Evolutionary conservation across 2,329 filamentous ascomycete species (phyloP), one percentile per base, ranked within the genome.

Genomic region (Xylariales sp.): DNA sequence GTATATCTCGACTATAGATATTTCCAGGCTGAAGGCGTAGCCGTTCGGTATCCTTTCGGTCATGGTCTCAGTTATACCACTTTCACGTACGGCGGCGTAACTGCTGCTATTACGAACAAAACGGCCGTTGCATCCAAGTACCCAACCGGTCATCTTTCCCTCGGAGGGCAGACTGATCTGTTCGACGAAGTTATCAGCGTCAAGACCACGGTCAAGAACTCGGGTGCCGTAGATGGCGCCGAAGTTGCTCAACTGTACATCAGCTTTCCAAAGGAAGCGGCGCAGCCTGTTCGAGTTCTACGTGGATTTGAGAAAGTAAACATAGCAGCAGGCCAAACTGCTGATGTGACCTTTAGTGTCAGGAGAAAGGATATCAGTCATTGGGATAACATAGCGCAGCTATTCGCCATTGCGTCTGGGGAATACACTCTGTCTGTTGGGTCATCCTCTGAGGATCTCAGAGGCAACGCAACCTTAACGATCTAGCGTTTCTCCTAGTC

Each of bases 211-310:
- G 66, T 90, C 27, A 74, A 70, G 43, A 90, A 91, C 67, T 78
- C 70, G 2, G 85, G 85, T 24, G 57, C 52, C 0, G 64, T 80
- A 0, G 59, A 64, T 2, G 84, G 84, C 15, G 81, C 83, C 47
- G 80, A 84, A 47, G 77, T 87, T 0, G 69, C 77, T 0, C 84
- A 88, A 69, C 61, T 86, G 4, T 76, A 74, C 52, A 53, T 76
- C 15, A 60, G 62, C 6, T 62, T 70, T 35, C 69, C 71, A 4
- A 51, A 62, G 22, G 55, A 61, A 8, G 62, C 64, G 16, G 61
- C 59, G 4, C 48, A 60, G 3, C 59, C 65, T 3, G 70, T 71
- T 32, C 61, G 62, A 45, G 77, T 82, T 54, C 66, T 85, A 4
- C 68, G 82, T 14, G 79, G 81, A 4, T 85, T 84, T 51, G 70